Evolutionary conservation across 345 rosid genomes (phyloP), one percentile per base, ranked within the genome.

Genomic region (Eucalyptus pumila): DNA sequence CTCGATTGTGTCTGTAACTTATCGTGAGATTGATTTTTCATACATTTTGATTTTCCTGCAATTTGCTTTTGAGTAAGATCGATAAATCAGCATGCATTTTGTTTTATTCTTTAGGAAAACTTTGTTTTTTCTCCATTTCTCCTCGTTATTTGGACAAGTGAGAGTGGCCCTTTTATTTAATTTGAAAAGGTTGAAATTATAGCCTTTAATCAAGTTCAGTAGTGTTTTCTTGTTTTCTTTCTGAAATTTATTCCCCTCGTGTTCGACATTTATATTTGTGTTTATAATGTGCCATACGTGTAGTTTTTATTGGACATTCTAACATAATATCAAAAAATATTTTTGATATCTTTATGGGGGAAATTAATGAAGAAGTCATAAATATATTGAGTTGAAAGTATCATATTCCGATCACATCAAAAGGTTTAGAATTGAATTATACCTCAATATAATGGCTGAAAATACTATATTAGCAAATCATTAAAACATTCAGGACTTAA

Each of bases 141-240:
- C 1, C 6, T n/a, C 40, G 23, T 32, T 13, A 37, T 52, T 52
- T 1, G 9, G 42, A 52, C 30, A 42, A 26, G n/a, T 23, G 34
- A 54, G 37, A 19, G 17, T 6, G 26, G 3, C 34, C n/a, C 67
- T 58, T 32, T 52, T 56, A 32, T 32, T 34, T 32, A n/a, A 19
- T 21, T 40, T 44, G 7, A 11, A 15, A 49, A 49, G 27, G 21
- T 15, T 49, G 45, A 86, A 49, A 86, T 30, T 30, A n/a, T 34
- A 26, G 40, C 91, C 91, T 89, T 91, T 94, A 69, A 83, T 17
- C 44, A 34, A 69, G 80, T 69, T 69, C 6, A 9, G 26, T 17
- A 69, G 44, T 34, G 42, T 32, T 67, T 16, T 67, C 80, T 56
- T 56, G 27, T 56, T 56, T 56, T 56, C 1, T 69, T 34, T 69